These are phyloP conservation scores for Cyberlindnera mississippiensis DNA, from an alignment of 805 yeast genomes.

Conservation along the genomic window DNA sequence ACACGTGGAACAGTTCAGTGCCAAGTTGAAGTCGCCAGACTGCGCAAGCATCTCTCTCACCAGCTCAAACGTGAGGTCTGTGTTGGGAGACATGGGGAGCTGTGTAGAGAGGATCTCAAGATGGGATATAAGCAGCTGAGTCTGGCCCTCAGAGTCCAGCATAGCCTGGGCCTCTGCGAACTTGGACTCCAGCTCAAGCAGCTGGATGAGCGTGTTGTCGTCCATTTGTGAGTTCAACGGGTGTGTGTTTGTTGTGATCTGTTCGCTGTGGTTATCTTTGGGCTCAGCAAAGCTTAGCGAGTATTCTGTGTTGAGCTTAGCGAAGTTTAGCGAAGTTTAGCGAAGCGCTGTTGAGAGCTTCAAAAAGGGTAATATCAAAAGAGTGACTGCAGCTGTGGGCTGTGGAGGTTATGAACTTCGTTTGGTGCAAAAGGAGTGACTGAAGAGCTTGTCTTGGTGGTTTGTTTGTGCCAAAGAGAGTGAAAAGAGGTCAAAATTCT, in stretches of 20 bases:
- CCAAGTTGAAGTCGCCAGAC: conserved; percentile 21
- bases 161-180: conserved; percentile 11
- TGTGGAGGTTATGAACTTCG: conserved; percentile 1
- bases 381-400: conserved; percentile 10
- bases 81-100: conserved; percentile 7
- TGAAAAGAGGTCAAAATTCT: background rate
- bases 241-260: too few relatives aligned
- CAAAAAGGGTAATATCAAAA: background rate
- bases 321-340: too few relatives aligned
- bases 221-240: too few relatives aligned
- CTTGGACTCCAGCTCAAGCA: conserved; percentile 20
- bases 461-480: background rate
- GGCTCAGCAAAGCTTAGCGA: too few relatives aligned
- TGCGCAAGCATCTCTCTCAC: conserved; percentile 24
- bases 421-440: background rate
- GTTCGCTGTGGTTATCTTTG: too few relatives aligned
- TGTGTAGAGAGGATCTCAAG: conserved; percentile 11
- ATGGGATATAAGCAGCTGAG: conserved; percentile 13
- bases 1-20: conserved; percentile 26
- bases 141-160: conserved; percentile 5
- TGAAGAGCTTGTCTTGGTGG: too few relatives aligned
- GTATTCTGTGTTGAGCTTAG: too few relatives aligned
- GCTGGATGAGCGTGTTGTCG: conserved; percentile 16
- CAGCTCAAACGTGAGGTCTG: conserved; percentile 29
- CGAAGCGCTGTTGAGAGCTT: too few relatives aligned